Percentiles rank a stretch among this genome's conserved stretches.
Conservation (phyloP, 805 yeast species). For the Suhomyces xylopsoci region DNA sequence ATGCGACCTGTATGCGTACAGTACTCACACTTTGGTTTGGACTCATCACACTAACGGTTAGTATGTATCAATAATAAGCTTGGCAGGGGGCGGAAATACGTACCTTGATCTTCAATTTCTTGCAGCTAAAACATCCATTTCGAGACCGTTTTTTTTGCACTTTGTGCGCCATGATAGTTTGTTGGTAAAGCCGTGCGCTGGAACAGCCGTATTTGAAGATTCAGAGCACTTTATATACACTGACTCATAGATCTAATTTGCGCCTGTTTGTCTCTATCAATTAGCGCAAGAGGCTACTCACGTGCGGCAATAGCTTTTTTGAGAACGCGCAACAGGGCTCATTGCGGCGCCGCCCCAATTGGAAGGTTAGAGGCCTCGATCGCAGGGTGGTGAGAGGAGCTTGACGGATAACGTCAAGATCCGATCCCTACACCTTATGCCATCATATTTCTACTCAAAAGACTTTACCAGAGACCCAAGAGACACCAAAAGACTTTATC, state of each 20-base stretch:
- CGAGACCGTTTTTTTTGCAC: slow-evolving; percentile 12
- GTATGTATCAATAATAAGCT: slow-evolving; percentile 1
- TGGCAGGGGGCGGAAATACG: slow-evolving; percentile 14
- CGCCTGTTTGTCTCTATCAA: background rate
- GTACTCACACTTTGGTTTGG: slow-evolving; percentile 31
- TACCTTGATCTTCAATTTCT: slow-evolving; percentile 30
- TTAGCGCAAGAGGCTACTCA: background rate
- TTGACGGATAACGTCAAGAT: background rate
- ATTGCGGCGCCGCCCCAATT: background rate
- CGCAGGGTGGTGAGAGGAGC: background rate
- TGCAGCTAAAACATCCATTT: slow-evolving; percentile 31
- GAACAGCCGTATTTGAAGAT: background rate
- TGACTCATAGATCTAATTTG: background rate
- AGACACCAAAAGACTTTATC: too few species aligned
- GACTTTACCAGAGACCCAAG: too few species aligned
- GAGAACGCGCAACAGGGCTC: background rate
- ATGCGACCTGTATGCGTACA: slow-evolving; percentile 25
- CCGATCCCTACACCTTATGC: background rate
- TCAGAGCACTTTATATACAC: background rate
- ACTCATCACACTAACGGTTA: slow-evolving; percentile 27
- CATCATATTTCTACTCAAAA: too few species aligned
- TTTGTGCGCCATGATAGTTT: background rate
- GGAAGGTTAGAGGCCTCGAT: background rate
- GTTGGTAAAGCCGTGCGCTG: background rate
- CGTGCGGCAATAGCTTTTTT: background rate